Conservation (phyloP, 176 grass and related monocot genomes). For the Triticum aestivum region IWGSC_CS_RefSeq_v2.1 NC_057805.1:499967449-499967948, state of each 20-base stretch:
- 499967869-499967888: background rate
- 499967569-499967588: constrained; percentile 2
- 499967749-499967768: background rate
- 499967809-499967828: background rate
- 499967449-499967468: constrained; percentile 56
- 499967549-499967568: background rate
- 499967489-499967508: constrained; percentile 52
- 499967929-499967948: background rate
- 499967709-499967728: background rate
- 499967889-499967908: too few relatives aligned
- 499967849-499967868: background rate
- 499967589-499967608: background rate
- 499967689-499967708: constrained; percentile 1
- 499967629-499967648: too few relatives aligned
- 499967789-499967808: too few relatives aligned
- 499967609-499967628: background rate
- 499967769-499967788: background rate
- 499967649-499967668: background rate
- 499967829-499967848: background rate
- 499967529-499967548: background rate
- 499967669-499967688: background rate
- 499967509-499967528: constrained; percentile 43
- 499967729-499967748: constrained; percentile 1
- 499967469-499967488: constrained; percentile 48
- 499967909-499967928: background rate